Percentiles rank a stretch among this genome's conserved stretches.
Conservation (phyloP, 768 basidiomycete genomes). For the Leccinum obscurum region DNA sequence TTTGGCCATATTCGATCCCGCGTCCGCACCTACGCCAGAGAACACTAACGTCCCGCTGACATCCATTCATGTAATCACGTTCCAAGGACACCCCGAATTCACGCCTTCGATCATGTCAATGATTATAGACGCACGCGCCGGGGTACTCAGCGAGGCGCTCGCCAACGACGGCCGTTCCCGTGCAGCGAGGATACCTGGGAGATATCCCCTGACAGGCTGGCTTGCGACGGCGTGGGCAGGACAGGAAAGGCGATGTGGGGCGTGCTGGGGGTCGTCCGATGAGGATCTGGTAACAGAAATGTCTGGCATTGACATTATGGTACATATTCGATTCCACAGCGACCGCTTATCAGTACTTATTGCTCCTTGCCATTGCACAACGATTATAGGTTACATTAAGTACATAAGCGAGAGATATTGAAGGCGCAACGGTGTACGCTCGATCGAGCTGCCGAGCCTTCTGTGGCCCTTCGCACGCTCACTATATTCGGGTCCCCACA, state of each 20-base stretch:
- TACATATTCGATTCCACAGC: neutral
- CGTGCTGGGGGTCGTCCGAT: no score
- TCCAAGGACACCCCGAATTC: constrained; percentile 93
- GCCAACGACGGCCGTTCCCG: constrained; percentile 40
- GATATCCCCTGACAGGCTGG: constrained; percentile 33
- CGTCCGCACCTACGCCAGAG: neutral
- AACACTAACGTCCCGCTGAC: neutral
- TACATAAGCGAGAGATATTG: no score
- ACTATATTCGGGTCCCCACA: no score
- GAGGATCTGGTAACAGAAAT: neutral
- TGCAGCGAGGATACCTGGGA: constrained; percentile 25
- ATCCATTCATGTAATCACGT: neutral
- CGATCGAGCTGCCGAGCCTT: no score
- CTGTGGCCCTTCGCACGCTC: no score
- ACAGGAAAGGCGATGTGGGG: constrained; percentile 35
- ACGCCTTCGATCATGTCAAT: constrained; percentile 53
- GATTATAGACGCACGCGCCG: constrained; percentile 40
- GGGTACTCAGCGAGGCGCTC: constrained; percentile 45
- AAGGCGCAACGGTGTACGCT: no score
- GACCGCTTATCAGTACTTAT: constrained; percentile 9
- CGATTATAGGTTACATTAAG: no score
- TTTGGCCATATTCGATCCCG: neutral
- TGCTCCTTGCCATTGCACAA: no score
- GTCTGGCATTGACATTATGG: neutral
- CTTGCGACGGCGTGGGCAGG: constrained; percentile 44